phyloP scores from a whole-genome alignment of 768 basidiomycete species.

The Dentipellis fragilis region DNA sequence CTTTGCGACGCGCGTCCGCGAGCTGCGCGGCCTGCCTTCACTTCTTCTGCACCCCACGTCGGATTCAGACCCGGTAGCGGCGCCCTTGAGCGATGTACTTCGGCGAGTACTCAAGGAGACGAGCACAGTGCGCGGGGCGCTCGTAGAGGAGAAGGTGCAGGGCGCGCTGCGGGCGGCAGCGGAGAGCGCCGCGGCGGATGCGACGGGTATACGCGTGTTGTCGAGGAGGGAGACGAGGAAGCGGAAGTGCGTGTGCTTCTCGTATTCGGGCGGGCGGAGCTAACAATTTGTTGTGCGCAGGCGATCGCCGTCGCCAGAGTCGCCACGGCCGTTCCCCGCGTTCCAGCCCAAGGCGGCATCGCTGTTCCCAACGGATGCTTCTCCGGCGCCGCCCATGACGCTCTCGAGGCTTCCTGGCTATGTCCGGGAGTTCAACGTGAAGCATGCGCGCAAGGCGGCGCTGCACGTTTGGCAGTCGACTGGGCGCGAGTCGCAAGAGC shows the following conservation, averaged over 20 bases:
- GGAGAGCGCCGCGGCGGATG: constrained; percentile 45
- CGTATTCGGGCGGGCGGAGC: background rate
- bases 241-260: constrained; percentile 36
- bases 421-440: constrained; percentile 47
- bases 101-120: constrained; percentile 29
- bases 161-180: constrained; percentile 44
- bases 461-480: constrained; percentile 49
- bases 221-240: constrained; percentile 42
- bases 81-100: background rate
- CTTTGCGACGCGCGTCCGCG: constrained; percentile 10
- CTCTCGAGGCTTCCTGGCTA: constrained; percentile 40
- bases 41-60: constrained; percentile 7
- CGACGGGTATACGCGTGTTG: constrained; percentile 34
- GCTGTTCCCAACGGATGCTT: constrained; percentile 33
- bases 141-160: constrained; percentile 46
- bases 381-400: constrained; percentile 27
- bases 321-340: constrained; percentile 47
- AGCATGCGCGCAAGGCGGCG: constrained; percentile 22
- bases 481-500: constrained; percentile 8
- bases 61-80: constrained; percentile 2
- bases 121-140: constrained; percentile 34
- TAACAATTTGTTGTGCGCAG: constrained; percentile 17
- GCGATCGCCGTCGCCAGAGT: constrained; percentile 44
- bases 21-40: constrained; percentile 8
- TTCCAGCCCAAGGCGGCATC: constrained; percentile 28